Conservation (phyloP, 768 basidiomycete genomes). For the Mrakia blollopis region DNA sequence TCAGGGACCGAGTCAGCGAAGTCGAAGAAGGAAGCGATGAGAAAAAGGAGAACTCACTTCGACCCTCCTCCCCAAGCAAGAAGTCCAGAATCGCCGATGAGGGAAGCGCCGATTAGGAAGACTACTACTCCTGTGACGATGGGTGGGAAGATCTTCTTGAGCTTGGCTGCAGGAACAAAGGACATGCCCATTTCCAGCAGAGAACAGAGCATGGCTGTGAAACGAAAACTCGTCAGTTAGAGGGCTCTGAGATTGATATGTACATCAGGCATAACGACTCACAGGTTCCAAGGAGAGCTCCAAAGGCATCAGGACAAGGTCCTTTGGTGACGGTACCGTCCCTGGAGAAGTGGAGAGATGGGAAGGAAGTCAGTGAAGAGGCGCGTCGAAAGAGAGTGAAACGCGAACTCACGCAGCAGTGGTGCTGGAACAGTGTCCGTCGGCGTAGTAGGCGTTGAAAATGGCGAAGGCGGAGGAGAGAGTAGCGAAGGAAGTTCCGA, state of each 20-base stretch:
- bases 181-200: conserved; percentile 75
- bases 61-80: conserved; percentile 81
- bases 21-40: too few relatives aligned
- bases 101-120: conserved; percentile 70
- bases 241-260: too few relatives aligned
- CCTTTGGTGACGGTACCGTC: conserved; percentile 58
- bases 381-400: too few relatives aligned
- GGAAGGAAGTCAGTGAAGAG: too few relatives aligned
- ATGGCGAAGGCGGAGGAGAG: conserved; percentile 63
- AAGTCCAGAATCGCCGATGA: conserved; percentile 68
- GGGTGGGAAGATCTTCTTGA: conserved; percentile 69
- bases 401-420: conserved; percentile 44
- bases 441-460: conserved; percentile 68
- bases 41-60: conserved; percentile 46
- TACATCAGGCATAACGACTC: background rate
- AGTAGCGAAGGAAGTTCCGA: conserved; percentile 75
- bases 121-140: conserved; percentile 77
- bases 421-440: conserved; percentile 68
- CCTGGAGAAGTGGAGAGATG: too few relatives aligned
- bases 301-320: conserved; percentile 71
- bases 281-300: conserved; percentile 63
- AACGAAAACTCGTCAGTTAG: too few relatives aligned
- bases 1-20: background rate
- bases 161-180: conserved; percentile 55
- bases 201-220: conserved; percentile 61